A percentile compares a stretch with the other conserved stretches of the same genome.
These are phyloP conservation scores for Didymosphaeria variabile DNA, from an alignment of 2,329 filamentous ascomycete species.

Conservation along the genomic window DNA sequence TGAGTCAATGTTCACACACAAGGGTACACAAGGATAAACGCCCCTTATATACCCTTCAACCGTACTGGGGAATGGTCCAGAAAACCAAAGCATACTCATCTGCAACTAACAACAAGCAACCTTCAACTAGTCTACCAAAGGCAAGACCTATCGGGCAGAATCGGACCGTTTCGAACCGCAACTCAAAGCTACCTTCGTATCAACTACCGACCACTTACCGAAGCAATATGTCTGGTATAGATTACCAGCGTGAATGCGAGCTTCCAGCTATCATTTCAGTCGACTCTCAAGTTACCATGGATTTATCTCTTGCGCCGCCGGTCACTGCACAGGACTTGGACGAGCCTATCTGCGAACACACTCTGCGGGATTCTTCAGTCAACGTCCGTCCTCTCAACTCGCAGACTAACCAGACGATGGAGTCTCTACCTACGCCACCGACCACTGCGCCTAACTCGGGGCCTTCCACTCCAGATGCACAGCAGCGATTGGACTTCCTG, in stretches of 20 bases:
- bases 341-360: too few species aligned
- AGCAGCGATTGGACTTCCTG: conserved; percentile 21
- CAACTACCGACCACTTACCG: too few species aligned
- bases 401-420: not conserved
- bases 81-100: not conserved
- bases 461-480: conserved; percentile 20
- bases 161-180: not conserved
- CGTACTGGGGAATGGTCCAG: not conserved
- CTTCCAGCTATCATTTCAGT: too few species aligned
- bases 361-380: too few species aligned
- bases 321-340: too few species aligned
- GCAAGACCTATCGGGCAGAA: not conserved
- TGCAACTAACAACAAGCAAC: not conserved
- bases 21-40: too few species aligned
- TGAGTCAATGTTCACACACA: not conserved
- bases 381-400: not conserved
- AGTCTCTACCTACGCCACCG: not conserved
- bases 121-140: not conserved
- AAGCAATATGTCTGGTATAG: too few species aligned
- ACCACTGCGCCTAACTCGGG: conserved; percentile 16
- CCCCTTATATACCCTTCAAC: not conserved
- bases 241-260: too few species aligned
- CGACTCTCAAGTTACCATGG: too few species aligned
- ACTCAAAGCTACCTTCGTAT: not conserved
- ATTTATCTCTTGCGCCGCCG: too few species aligned